Evolutionary conservation across 148 eudicot genomes (phyloP).

Genomic region (Nyssa sinensis): DNA sequence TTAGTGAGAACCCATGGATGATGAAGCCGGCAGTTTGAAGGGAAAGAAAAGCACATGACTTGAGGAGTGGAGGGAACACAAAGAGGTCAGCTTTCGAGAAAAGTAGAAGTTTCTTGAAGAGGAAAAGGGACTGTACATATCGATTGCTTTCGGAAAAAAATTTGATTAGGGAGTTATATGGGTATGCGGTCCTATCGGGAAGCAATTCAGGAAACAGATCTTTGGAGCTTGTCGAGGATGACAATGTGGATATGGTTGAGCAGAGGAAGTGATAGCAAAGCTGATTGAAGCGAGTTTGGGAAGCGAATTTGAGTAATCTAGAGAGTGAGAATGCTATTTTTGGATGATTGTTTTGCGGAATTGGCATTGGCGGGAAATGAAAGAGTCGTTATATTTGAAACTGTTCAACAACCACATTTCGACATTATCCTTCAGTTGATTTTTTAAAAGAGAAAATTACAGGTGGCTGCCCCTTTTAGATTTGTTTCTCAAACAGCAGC

Average conservation of each 20-base stretch:
- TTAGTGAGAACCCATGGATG: slow-evolving; percentile 33
- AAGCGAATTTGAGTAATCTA: background rate
- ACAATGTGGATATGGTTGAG: too few species aligned
- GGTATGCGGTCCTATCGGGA: background rate
- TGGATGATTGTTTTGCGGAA: background rate
- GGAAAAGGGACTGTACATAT: slow-evolving; percentile 30
- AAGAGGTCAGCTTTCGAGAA: slow-evolving; percentile 14
- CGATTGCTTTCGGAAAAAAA: slow-evolving; percentile 19
- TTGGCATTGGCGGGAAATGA: background rate
- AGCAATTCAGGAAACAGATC: background rate
- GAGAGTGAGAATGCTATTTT: background rate
- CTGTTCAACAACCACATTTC: background rate
- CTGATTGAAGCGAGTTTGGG: background rate
- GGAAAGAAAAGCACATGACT: slow-evolving; percentile 27
- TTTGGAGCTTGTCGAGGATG: background rate
- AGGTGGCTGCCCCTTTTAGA: too few species aligned
- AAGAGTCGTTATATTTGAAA: background rate
- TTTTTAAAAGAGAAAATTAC: background rate
- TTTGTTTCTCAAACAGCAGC: too few species aligned
- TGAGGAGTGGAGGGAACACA: slow-evolving; percentile 23
- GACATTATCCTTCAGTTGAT: background rate
- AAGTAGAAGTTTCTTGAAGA: slow-evolving; percentile 23
- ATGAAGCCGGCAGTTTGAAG: slow-evolving; percentile 14
- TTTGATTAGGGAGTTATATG: slow-evolving; percentile 15
- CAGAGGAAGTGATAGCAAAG: too few species aligned